Evolutionary conservation across 2,329 filamentous ascomycete species (phyloP).

Genomic region (Cadophora gregata): DNA sequence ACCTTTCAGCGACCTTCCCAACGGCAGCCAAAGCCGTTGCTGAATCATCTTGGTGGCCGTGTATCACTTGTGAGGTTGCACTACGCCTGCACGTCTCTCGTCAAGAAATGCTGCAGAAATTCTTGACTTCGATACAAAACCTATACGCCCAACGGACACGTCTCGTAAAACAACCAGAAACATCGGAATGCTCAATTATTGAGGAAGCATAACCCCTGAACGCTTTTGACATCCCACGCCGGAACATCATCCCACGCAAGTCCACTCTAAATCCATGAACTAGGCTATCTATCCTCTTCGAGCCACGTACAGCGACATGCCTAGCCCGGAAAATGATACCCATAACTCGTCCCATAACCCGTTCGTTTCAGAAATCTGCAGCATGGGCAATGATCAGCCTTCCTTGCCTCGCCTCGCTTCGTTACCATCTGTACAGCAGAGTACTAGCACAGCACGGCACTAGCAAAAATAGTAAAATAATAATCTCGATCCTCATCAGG

Average conservation of each 20-base stretch:
- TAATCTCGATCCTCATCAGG: background rate
- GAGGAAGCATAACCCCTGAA: background rate
- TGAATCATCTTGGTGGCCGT: background rate
- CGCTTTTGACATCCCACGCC: slow-evolving; percentile 12
- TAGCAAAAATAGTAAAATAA: background rate
- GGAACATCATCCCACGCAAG: slow-evolving; percentile 8
- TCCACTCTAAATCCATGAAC: slow-evolving; percentile 13
- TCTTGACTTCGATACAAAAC: slow-evolving; percentile 1
- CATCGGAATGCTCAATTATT: background rate
- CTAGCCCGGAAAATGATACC: slow-evolving; percentile 1
- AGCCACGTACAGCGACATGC: slow-evolving; percentile 18
- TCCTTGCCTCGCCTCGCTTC: background rate
- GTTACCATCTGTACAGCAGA: background rate
- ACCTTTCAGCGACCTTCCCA: slow-evolving; percentile 11
- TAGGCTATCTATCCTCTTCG: slow-evolving; percentile 12
- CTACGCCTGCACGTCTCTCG: slow-evolving; percentile 10
- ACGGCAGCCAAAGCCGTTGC: slow-evolving; percentile 29
- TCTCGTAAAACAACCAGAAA: background rate
- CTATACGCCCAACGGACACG: background rate
- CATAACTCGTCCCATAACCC: slow-evolving; percentile 23
- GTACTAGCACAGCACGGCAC: slow-evolving; percentile 18
- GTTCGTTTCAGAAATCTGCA: slow-evolving; percentile 28
- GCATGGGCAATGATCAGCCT: slow-evolving; percentile 26
- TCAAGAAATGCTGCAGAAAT: slow-evolving; percentile 11
- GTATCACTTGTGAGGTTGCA: slow-evolving; percentile 26